Base-by-base conservation (phyloP, 2,329 filamentous ascomycete genomes). In the Aspergillus pseudoviridinutans region DNA sequence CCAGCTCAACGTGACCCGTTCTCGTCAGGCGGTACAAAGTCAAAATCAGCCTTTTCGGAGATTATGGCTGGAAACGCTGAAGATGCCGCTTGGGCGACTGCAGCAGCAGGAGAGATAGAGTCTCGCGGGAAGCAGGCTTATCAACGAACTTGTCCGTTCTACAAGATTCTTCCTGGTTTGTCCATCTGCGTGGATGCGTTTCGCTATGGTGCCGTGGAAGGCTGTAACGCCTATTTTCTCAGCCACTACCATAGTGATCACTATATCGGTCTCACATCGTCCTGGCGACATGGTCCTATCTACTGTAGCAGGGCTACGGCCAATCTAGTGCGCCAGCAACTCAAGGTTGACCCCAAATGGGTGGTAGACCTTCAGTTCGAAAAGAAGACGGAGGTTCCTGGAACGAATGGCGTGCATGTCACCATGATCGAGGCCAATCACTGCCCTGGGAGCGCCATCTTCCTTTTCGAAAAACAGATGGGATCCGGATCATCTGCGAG, bases 181-280 rank as follows among this genome's bases (percentile, higher is more conserved):
- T 91, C 84, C 62, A 95, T 97, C 54, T 95, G 91, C 57, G 94
- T 99, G 0, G 94, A 99, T 74, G 94, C 94, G 0, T 96, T 99
- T 69, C 87, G 93, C 22, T 99, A 97, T 68, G 94, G 94, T 2
- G 91, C 92, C 3, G 91, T 99, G 0, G 84, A 95, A 69, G 92
- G 91, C 0, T 96, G 92, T 72, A 88, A 90, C 54, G 94, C 93
- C 1, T 99, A 99, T 71, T 99, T 99, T 65, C 82, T 99, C 10
- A 97, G 92, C 66, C 94, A 99, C 71, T 99, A 97, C 65, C 94
- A 99, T 74, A 97, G 92, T 68, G 94, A 99, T 71, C 94, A 99
- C 71, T 99, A 99, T 67, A 87, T 97, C 35, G 94, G 94, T 2
- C 78, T 99, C 10, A 94, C 91, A 10, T 86, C 89, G 7, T 91